Evolutionary conservation across 148 eudicot species (phyloP), one percentile per base, ranked within the genome.

Genomic region (Drosera capensis): DNA sequence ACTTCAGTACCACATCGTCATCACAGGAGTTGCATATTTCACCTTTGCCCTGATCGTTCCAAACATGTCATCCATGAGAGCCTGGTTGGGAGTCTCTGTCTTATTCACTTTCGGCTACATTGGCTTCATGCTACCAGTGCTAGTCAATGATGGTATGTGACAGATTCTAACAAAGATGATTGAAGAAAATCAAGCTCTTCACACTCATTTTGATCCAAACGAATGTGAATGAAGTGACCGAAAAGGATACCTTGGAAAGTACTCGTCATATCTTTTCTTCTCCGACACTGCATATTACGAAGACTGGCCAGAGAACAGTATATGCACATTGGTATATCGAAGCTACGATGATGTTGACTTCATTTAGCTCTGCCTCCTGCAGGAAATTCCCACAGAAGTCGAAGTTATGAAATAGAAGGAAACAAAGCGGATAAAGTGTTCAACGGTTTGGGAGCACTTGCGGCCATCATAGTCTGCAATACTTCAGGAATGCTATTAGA

Each of bases 391-490:
- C 57, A 59, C 59, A 30, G 20, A 38, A 39, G 68, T 18, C 66
- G 49, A 60, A 58, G 72, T 52, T 79, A 75, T 46, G 58, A 60
- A 51, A 55, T 75, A 23, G 43, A 7, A 24, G 86, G 81, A 40
- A 71, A 56, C 69, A 57, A 40, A 29, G 26, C 47, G 22, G 64
- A 36, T 30, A 69, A 63, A 66, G 60, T 79, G 39, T 60, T 60
- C 40, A 63, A 54, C 30, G 68, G 64, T 41, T 67, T 79, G 25
- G 68, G 75, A 20, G 86, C 86, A 5, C 26, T 75, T 41, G 55
- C 86, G 14, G 75, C 73, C 55, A 75, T 79, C 29, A 60, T 79
- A 5, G 73, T 72, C 18, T 63, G 73, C 75, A 79, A 79, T 57
- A 60, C 60, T 11, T 50, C 71, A 14, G 86, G 78, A 42, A 75